Evolutionary conservation across 768 basidiomycete genomes (phyloP), one percentile per base, ranked within the genome.

Genomic region (Lentinula aciculospora): DNA sequence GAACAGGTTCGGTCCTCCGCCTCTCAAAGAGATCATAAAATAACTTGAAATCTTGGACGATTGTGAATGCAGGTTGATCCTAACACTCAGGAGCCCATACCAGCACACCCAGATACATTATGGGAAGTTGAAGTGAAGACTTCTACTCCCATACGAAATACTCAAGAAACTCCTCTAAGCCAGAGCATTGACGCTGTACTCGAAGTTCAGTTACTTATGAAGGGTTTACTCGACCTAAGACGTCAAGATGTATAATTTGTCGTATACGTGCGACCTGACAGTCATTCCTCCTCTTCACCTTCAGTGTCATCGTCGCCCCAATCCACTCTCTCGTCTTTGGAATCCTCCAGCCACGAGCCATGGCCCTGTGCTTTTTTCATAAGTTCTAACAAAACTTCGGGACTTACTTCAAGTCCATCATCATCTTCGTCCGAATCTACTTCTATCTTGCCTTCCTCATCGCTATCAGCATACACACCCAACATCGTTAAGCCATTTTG

Each of bases 91-190:
- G 82, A 85, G 62, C 85, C 88, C 0, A 85, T 85, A 45, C 85
- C 88, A 36, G 88, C 88, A n/a, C 87, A 89, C 56, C 72, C 83
- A 7, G 89, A 89, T 62, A 89, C 89, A 0, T 76, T 90, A 4
- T 94, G 91, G 91, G 87, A 92, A 67, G 89, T 94, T 36, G 88
- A 93, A 72, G 90, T 92, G 50, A 92, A 89, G 68, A 91, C 91
- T 1, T 88, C 89, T 2, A 76, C 78, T 2, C 92, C 92, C 5
- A 83, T 89, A 44, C 82, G 87, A 15, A 90, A 89, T 58, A 88
- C 85, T 0, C 89, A 86, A 67, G 85, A 87, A 60, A 86, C 81
- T 2, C 91, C 90, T 4, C 75, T 92, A n/a, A 81, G 78, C 56
- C 76, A 78, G 15, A 78, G 83, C 8, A 83, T 89, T 29, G 85